Conservation (phyloP, 306 rosid species). For the Sophora flavescens region DNA sequence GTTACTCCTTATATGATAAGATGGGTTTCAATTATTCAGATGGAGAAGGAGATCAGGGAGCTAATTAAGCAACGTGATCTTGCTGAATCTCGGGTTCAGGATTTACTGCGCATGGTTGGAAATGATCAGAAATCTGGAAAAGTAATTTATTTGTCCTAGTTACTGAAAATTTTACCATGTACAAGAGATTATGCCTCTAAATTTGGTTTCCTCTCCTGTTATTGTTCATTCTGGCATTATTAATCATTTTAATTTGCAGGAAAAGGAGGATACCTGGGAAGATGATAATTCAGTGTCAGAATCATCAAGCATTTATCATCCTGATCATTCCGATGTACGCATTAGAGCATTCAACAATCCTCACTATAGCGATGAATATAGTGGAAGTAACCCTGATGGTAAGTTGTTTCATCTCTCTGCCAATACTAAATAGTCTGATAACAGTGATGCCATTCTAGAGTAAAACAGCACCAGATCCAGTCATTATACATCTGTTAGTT, state of each 20-base stretch:
- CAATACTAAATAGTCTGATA: constrained; percentile 42
- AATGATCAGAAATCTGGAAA: constrained; percentile 58
- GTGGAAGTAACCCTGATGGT: constrained; percentile 55
- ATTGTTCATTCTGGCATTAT: constrained; percentile 45
- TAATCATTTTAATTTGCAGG: constrained; percentile 51
- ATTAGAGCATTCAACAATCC: constrained; percentile 61
- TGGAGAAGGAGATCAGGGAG: constrained; percentile 84
- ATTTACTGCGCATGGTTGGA: constrained; percentile 73
- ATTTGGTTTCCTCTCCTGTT: constrained; percentile 26
- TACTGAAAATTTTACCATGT: constrained; percentile 18
- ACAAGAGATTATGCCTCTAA: constrained; percentile 3
- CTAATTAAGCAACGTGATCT: constrained; percentile 82
- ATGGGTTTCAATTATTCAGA: constrained; percentile 55
- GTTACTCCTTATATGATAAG: constrained; percentile 25
- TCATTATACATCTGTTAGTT: not conserved
- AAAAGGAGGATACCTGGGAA: constrained; percentile 53
- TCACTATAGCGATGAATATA: constrained; percentile 55
- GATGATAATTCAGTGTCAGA: constrained; percentile 80
- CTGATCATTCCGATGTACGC: constrained; percentile 48
- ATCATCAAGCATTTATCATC: constrained; percentile 61
- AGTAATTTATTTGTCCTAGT: constrained; percentile 46
- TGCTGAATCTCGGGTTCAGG: constrained; percentile 85
- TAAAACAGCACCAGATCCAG: not conserved
- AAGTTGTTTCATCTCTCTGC: constrained; percentile 42
- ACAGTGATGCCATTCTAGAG: constrained; percentile 24